A percentile compares a stretch with the other conserved stretches of the same genome.
Evolutionary conservation across 345 rosid species (phyloP).

Genomic region (Schrenkiella parvula): DNA sequence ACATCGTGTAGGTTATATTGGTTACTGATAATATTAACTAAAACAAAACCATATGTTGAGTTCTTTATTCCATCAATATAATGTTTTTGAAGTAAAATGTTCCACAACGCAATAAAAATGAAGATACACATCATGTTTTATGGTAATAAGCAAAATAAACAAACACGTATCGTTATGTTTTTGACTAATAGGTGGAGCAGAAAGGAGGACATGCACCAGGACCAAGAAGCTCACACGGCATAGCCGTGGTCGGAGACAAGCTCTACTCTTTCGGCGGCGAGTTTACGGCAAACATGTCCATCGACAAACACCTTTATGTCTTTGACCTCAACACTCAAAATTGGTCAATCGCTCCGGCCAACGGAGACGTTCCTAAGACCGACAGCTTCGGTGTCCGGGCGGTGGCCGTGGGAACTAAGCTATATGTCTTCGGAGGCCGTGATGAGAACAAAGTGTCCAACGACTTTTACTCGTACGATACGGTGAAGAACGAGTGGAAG

Average conservation of each 20-base stretch:
- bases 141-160: neutral
- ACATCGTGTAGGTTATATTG: too few species aligned
- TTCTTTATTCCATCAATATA: neutral
- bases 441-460: neutral
- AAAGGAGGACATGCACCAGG: neutral
- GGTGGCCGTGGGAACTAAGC: neutral
- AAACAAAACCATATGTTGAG: neutral
- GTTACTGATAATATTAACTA: too few species aligned
- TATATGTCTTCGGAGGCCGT: conserved; percentile 16
- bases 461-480: conserved; percentile 3
- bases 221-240: conserved; percentile 14
- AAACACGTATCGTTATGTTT: neutral
- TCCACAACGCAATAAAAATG: neutral
- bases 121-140: neutral
- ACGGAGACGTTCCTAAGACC: neutral
- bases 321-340: conserved; percentile 9
- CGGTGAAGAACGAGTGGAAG: conserved; percentile 12
- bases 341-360: conserved; percentile 16
- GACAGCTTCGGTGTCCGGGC: neutral
- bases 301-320: conserved; percentile 25
- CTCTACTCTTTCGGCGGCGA: conserved; percentile 19
- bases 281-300: neutral
- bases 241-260: conserved; percentile 14
- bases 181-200: neutral
- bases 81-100: neutral